These are phyloP conservation scores for Yamadazyma paraphyllophila DNA, from an alignment of 805 yeast genomes.

Conservation along the genomic window DNA sequence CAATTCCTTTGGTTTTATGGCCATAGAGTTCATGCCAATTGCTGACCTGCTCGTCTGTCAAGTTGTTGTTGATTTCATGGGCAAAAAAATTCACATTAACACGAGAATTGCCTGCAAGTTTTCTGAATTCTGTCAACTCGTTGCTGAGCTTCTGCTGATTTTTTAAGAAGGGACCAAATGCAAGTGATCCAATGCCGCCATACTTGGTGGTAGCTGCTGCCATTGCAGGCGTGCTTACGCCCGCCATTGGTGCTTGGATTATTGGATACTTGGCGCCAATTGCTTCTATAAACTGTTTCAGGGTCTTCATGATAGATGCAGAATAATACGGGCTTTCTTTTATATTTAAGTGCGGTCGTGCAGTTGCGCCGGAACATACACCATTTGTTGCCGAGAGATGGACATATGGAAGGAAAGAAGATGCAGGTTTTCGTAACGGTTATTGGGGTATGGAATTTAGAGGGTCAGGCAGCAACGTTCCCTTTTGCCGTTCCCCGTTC, in stretches of 20 bases:
- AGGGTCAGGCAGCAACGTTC: too few relatives aligned
- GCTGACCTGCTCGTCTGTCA: constrained; percentile 13
- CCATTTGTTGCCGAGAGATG: too few relatives aligned
- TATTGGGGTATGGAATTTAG: too few relatives aligned
- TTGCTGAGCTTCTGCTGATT: constrained; percentile 14
- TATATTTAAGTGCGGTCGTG: constrained; percentile 2
- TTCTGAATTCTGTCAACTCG: constrained; percentile 14
- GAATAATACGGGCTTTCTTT: not conserved
- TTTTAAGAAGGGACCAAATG: constrained; percentile 30
- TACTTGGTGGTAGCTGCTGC: constrained; percentile 40
- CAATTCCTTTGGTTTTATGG: constrained; percentile 5
- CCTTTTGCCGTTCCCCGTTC: too few relatives aligned
- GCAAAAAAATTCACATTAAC: constrained; percentile 51
- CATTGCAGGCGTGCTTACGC: constrained; percentile 44
- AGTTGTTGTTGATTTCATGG: constrained; percentile 28
- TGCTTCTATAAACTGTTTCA: constrained; percentile 10
- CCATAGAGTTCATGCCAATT: constrained; percentile 16
- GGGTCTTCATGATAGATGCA: constrained; percentile 8
- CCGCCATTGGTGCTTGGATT: constrained; percentile 63
- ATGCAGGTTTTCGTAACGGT: too few relatives aligned
- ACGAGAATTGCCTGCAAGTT: constrained; percentile 7
- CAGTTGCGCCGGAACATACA: not conserved
- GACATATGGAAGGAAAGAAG: too few relatives aligned
- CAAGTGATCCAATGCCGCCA: constrained; percentile 55
- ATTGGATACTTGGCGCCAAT: constrained; percentile 42